Evolutionary conservation across 192 early-diverging fungal genomes (phyloP), one percentile per base, ranked within the genome.

Genomic region (Coemansia sp.): DNA sequence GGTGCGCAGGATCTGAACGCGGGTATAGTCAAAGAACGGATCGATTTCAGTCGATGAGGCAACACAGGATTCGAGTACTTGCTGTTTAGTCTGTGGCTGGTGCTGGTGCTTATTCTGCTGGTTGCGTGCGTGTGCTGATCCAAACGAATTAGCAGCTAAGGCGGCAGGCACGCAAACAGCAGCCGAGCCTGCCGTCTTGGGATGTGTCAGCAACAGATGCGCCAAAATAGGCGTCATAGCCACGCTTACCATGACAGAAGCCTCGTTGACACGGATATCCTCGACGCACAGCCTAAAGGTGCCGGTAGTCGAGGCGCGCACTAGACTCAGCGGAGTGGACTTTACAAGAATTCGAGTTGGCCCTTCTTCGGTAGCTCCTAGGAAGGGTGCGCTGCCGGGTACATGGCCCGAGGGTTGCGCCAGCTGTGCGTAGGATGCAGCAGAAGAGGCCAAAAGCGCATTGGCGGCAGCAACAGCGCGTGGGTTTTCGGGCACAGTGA

Each of bases 151-250:
- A 17, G 6, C 28, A 6, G 48, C 58, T 46, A 72, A 29, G 8
- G 70, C 52, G 27, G 64, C 55, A 3, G 71, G 64, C 8, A 63
- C 71, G 13, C 71, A 67, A 0, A 74, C 64, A 14, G 59, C 50
- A 1, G 71, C 51, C 3, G 64, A 47, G 3, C 46, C 26, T 1
- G 59, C 35, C 1, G 55, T 63, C 29, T 30, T 48, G 6, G 58
- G 59, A 17, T 63, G 63, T 1, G 59, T 45, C 38, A 74, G 34
- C 32, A 74, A 49, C 23, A 59, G 32, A 24, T 67, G 59, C 2
- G 64, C 71, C 30, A 74, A 50, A 3, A 29, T 45, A n/a, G 71
- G 71, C 32, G 71, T 74, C 59, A 74, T 33, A 10, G 49, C 47
- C 2, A 63, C 52, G 19, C 35, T 52, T 17, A 67, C 46, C 3